These are phyloP conservation scores for Hydrangea macrophylla DNA, from an alignment of 148 eudicot species.

Conservation along the genomic window DNA sequence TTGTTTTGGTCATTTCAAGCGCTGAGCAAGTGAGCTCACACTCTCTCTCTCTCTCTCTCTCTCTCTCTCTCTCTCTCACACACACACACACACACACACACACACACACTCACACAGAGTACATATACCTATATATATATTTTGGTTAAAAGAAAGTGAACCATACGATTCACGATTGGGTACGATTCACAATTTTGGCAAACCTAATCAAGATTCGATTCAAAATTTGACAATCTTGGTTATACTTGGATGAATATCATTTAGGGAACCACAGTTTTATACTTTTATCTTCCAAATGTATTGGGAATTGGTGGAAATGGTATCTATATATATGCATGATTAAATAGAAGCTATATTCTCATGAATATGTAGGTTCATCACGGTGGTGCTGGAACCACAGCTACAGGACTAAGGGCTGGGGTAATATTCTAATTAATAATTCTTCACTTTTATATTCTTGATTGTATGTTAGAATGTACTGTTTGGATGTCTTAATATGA, in stretches of 20 bases:
- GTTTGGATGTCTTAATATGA: background rate
- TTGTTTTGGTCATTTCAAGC: too few relatives aligned
- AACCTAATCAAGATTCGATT: too few relatives aligned
- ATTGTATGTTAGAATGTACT: background rate
- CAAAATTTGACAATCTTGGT: background rate
- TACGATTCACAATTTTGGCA: too few relatives aligned
- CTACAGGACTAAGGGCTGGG: slow-evolving; percentile 91
- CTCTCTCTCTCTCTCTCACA: too few relatives aligned
- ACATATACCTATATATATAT: too few relatives aligned
- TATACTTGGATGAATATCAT: background rate
- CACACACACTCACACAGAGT: too few relatives aligned
- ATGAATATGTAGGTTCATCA: slow-evolving; percentile 39
- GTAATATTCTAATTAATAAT: slow-evolving; percentile 33
- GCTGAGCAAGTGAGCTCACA: too few relatives aligned
- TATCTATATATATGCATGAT: background rate
- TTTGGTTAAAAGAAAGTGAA: too few relatives aligned
- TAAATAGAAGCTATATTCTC: background rate
- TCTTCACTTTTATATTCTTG: background rate
- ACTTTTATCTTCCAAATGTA: slow-evolving; percentile 2
- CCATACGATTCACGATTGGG: too few relatives aligned
- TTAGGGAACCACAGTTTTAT: background rate
- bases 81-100: too few relatives aligned
- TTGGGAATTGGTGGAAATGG: background rate
- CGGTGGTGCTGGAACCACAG: slow-evolving; percentile 98
- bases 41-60: too few relatives aligned